Evolutionary conservation across 1,284 basidiomycete genomes (phyloP), one percentile per base, ranked within the genome.

Genomic region (Somion occarium): DNA sequence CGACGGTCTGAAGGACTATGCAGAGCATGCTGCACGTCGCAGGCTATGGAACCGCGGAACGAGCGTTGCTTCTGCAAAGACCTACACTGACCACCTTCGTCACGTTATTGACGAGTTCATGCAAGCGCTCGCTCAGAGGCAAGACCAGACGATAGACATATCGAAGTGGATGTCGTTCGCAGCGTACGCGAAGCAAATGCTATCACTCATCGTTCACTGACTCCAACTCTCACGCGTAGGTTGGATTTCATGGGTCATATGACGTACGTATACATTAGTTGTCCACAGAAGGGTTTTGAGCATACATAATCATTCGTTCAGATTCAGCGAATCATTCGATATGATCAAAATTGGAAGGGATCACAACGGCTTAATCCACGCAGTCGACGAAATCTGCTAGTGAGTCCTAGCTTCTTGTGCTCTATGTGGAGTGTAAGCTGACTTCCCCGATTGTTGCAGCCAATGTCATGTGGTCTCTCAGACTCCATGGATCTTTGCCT

Each of bases 221-320:
- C 24, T 19, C 26, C n/a, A 39, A 38, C 12, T 27, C 15, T 48
- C n/a, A 22, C 34, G 7, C 15, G 3, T 41, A 53, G 54, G 2
- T 49, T 52, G 34, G 54, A 55, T 37, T 50, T 55, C 24, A 52
- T 55, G 54, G 54, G 54, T 13, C 25, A 34, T 19, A 53, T 55
- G 50, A 34, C 48, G 54, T 55, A 9, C 20, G 50, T 41, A 13
- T 11, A 20, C 9, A 22, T 13, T n/a, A 15, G 11, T 3, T 20
- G 20, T 50, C 15, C 18, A 4, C 7, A 19, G 23, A 11, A 5
- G 7, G 23, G 13, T 46, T 22, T 18, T 24, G 26, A 18, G 9
- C n/a, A 12, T 39, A n/a, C 24, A 7, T 26, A n/a, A 4, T 15
- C 24, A 5, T 27, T 19, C 9, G 46, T 22, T 11, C 34, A 53